Conservation (phyloP, 2,329 filamentous ascomycete species). For the Talaromyces sp. region DNA sequence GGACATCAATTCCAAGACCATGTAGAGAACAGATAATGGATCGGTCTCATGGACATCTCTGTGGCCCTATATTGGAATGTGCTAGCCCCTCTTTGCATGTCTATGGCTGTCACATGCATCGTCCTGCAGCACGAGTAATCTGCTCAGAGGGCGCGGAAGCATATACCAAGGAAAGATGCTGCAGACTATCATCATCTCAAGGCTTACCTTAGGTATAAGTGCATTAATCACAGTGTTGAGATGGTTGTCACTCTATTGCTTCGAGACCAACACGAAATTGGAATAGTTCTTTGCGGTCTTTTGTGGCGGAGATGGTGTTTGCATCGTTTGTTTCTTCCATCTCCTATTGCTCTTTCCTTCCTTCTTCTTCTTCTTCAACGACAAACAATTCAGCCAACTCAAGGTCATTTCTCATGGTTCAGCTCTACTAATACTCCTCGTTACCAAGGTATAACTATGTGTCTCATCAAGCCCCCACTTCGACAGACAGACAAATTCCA, state of each 20-base stretch:
- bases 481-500: slow-evolving; percentile 32
- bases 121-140: neutral
- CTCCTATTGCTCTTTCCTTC: neutral
- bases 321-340: slow-evolving; percentile 21
- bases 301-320: slow-evolving; percentile 19
- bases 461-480: slow-evolving; percentile 27
- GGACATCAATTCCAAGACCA: too few species aligned
- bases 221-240: neutral
- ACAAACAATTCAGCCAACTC: neutral
- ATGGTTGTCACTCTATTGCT: neutral
- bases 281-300: neutral
- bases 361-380: neutral
- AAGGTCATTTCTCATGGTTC: neutral
- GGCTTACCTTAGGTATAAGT: neutral
- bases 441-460: neutral
- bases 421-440: neutral
- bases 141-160: neutral
- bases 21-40: neutral
- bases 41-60: too few species aligned
- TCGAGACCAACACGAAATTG: neutral
- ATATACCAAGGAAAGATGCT: neutral
- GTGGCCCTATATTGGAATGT: neutral
- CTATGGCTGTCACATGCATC: neutral
- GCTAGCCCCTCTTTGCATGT: neutral
- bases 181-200: neutral